A percentile compares a stretch with the other conserved stretches of the same genome.
phyloP scores from a whole-genome alignment of 805 yeast genomes.

The Nakazawaea populi region DNA sequence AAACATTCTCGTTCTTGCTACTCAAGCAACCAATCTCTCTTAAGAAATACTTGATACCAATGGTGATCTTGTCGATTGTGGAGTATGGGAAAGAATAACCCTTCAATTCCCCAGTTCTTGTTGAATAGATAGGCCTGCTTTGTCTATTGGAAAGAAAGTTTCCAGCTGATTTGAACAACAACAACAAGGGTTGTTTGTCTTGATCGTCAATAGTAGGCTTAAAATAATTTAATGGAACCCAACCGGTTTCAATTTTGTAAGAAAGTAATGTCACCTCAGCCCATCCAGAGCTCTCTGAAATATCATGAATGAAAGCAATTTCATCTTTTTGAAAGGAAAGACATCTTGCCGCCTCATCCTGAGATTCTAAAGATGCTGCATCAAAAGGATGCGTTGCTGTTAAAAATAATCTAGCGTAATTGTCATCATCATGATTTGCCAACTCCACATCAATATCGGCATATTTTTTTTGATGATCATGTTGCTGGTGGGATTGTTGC shows the following conservation, averaged over 20 bases:
- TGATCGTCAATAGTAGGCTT: slow-evolving; percentile 28
- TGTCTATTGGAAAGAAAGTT: slow-evolving; percentile 61
- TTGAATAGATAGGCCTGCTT: slow-evolving; percentile 33
- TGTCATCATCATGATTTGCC: slow-evolving; percentile 26
- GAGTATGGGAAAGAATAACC: slow-evolving; percentile 49
- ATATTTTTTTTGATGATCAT: background rate
- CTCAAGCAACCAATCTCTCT: slow-evolving; percentile 72
- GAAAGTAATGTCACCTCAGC: slow-evolving; percentile 74
- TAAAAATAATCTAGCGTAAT: slow-evolving; percentile 47
- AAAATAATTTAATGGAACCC: slow-evolving; percentile 85
- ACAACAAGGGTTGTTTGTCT: slow-evolving; percentile 43
- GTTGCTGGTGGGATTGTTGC: no score
- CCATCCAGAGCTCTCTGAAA: slow-evolving; percentile 75
- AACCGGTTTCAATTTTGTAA: slow-evolving; percentile 54
- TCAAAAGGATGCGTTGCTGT: slow-evolving; percentile 56
- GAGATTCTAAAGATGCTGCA: slow-evolving; percentile 52
- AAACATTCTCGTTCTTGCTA: slow-evolving; percentile 64
- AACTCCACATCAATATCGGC: slow-evolving; percentile 4
- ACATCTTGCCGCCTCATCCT: slow-evolving; percentile 67
- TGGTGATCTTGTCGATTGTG: slow-evolving; percentile 60
- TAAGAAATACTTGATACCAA: slow-evolving; percentile 61
- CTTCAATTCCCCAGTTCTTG: slow-evolving; percentile 28
- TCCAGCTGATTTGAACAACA: slow-evolving; percentile 57
- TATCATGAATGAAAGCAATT: slow-evolving; percentile 69
- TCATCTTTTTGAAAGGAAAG: slow-evolving; percentile 65